Percentiles rank a stretch among this genome's conserved stretches.
These are phyloP conservation scores for Cladosporium oxysporum DNA, from an alignment of 2,329 filamentous ascomycete species.

Conservation along the genomic window DNA sequence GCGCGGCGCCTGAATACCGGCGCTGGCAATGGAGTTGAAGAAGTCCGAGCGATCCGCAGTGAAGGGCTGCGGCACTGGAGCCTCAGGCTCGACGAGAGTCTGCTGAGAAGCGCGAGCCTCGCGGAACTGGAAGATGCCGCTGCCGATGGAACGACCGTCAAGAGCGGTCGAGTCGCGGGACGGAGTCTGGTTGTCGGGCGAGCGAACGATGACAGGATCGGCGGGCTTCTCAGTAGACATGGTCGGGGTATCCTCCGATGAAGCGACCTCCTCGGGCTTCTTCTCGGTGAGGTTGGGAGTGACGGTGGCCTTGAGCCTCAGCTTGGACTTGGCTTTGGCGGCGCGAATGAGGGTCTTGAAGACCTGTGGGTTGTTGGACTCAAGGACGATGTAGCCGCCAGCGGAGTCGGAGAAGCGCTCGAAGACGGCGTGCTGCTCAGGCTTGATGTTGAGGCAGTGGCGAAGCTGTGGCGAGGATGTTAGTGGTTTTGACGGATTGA, in stretches of 20 bases:
- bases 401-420: constrained; percentile 97
- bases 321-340: constrained; percentile 96
- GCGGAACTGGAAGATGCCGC: constrained; percentile 42
- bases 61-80: constrained; percentile 46
- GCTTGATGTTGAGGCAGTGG: constrained; percentile 64
- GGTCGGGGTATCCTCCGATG: constrained; percentile 14
- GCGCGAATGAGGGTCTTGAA: constrained; percentile 98
- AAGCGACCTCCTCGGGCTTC: constrained; percentile 21
- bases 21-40: constrained; percentile 25
- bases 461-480: constrained; percentile 61
- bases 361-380: constrained; percentile 73
- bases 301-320: constrained; percentile 68
- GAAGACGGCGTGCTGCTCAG: constrained; percentile 65
- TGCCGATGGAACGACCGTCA: constrained; percentile 28
- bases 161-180: constrained; percentile 32
- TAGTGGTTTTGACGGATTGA: constrained; percentile 18
- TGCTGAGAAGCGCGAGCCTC: constrained; percentile 37
- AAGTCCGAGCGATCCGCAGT: constrained; percentile 30
- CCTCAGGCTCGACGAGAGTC: constrained; percentile 39
- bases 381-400: constrained; percentile 74
- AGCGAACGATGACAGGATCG: constrained; percentile 28
- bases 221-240: constrained; percentile 23
- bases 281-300: constrained; percentile 25
- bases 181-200: constrained; percentile 25
- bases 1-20: constrained; percentile 31